Evolutionary conservation across 139 green algal genomes (phyloP).

Genomic region (Pycnococcus provasolii): DNA sequence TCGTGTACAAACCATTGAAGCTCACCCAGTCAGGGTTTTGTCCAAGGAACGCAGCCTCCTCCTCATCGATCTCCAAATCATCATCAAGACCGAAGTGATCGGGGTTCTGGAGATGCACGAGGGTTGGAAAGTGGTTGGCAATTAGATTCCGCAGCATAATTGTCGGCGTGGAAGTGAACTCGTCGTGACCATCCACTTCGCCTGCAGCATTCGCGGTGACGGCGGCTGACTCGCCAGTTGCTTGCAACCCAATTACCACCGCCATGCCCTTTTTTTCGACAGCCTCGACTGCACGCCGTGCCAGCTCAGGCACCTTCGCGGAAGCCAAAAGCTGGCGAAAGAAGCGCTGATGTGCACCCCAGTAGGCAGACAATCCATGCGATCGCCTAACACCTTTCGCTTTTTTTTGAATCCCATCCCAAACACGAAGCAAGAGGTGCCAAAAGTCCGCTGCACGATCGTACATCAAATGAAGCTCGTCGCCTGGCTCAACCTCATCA

Average conservation of each 20-base stretch:
- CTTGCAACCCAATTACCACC: slow-evolving; percentile 67
- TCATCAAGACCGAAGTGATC: no score
- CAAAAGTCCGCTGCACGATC: slow-evolving; percentile 49
- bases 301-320: slow-evolving; percentile 51
- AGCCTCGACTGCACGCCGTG: slow-evolving; percentile 46
- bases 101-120: slow-evolving; percentile 3
- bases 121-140: slow-evolving; percentile 30
- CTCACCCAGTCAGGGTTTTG: no score
- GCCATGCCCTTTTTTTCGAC: slow-evolving; percentile 49
- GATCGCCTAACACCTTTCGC: no score
- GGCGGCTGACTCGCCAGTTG: slow-evolving; percentile 68
- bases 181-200: slow-evolving; percentile 44
- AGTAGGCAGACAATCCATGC: slow-evolving; percentile 34
- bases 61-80: no score
- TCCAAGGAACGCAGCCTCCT: no score
- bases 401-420: no score
- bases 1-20: no score
- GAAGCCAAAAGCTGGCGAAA: slow-evolving; percentile 71
- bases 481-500: slow-evolving; percentile 11
- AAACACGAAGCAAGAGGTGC: slow-evolving; percentile 27
- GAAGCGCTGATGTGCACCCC: slow-evolving; percentile 52
- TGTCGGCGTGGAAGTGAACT: slow-evolving; percentile 62
- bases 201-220: slow-evolving; percentile 17
- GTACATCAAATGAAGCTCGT: slow-evolving; percentile 49
- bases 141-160: slow-evolving; percentile 51